Evolutionary conservation across 768 basidiomycete genomes (phyloP).

Genomic region (Podaxis carcinomalis): DNA sequence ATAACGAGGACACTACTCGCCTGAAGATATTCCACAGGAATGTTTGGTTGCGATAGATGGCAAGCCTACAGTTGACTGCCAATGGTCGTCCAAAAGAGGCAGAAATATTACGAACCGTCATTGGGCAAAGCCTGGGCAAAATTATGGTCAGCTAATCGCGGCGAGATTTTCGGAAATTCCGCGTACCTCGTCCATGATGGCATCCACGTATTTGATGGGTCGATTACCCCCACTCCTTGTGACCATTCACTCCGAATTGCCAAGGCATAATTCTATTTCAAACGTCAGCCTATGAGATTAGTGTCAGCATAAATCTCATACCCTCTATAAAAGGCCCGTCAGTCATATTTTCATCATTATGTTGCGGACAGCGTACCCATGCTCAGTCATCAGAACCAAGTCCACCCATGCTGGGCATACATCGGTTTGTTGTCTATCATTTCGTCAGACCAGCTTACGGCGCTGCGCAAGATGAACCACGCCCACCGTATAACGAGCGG

Average conservation of each 20-base stretch:
- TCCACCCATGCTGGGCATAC: slow-evolving; percentile 51
- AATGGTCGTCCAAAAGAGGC: not conserved
- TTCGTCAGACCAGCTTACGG: not conserved
- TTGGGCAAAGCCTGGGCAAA: slow-evolving; percentile 46
- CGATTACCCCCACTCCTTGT: slow-evolving; percentile 49
- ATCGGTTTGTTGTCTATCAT: slow-evolving; percentile 40
- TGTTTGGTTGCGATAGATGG: slow-evolving; percentile 51
- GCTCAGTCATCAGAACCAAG: slow-evolving; percentile 42
- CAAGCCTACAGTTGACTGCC: slow-evolving; percentile 26
- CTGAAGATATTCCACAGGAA: slow-evolving; percentile 47
- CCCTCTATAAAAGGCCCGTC: slow-evolving; percentile 19
- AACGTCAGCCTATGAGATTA: not conserved
- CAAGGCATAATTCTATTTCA: slow-evolving; percentile 46
- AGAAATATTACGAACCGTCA: slow-evolving; percentile 35
- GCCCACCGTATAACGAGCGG: slow-evolving; percentile 36
- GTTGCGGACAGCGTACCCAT: slow-evolving; percentile 33
- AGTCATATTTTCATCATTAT: not conserved
- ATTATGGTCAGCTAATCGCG: not conserved
- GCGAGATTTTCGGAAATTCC: not conserved
- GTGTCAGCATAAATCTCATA: slow-evolving; percentile 13
- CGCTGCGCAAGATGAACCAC: not conserved
- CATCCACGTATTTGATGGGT: slow-evolving; percentile 52
- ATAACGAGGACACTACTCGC: slow-evolving; percentile 22
- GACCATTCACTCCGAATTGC: slow-evolving; percentile 48
- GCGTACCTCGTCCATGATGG: slow-evolving; percentile 41